Evolutionary conservation across 2,329 filamentous ascomycete genomes (phyloP).

Genomic region (Decorospora gaudefroyi): DNA sequence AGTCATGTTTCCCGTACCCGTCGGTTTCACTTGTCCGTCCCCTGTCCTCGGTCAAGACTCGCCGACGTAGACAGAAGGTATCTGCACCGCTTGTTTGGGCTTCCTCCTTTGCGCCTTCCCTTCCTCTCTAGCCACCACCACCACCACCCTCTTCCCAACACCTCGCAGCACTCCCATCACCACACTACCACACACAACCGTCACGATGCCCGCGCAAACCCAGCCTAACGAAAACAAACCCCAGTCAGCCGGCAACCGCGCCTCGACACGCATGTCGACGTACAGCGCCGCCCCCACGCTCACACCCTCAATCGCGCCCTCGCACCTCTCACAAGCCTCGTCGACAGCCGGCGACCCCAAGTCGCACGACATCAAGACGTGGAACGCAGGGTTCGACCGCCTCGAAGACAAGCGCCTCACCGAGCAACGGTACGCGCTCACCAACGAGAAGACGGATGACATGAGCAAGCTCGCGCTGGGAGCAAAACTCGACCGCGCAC

Average conservation of each 20-base stretch:
- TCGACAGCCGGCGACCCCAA: conserved; percentile 52
- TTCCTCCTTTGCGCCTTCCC: conserved; percentile 7
- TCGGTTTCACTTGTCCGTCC: conserved; percentile 37
- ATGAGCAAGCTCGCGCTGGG: conserved; percentile 85
- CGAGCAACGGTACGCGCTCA: conserved; percentile 79
- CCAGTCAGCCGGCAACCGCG: conserved; percentile 45
- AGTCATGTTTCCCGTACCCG: conserved; percentile 36
- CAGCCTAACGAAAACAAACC: conserved; percentile 35
- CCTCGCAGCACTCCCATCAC: conserved; percentile 3
- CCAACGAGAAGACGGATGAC: conserved; percentile 77
- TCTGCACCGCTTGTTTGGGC: conserved; percentile 3
- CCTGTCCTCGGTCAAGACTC: conserved; percentile 26
- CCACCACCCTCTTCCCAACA: conserved; percentile 3
- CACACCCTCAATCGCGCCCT: conserved; percentile 56
- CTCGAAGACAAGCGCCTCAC: conserved; percentile 87
- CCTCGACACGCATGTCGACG: conserved; percentile 55
- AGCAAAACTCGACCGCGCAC: conserved; percentile 86
- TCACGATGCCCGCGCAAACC: conserved; percentile 28
- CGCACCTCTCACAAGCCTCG: conserved; percentile 46
- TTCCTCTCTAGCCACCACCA: conserved; percentile 6
- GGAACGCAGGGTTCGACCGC: conserved; percentile 78
- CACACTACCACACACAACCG: conserved; percentile 7
- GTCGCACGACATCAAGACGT: conserved; percentile 70
- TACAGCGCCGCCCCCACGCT: conserved; percentile 58
- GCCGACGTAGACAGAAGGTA: conserved; percentile 4